Percentiles rank a stretch among this genome's conserved stretches.
Evolutionary conservation across 2,329 filamentous ascomycete genomes (phyloP).

Genomic region (Periconia digitata): DNA sequence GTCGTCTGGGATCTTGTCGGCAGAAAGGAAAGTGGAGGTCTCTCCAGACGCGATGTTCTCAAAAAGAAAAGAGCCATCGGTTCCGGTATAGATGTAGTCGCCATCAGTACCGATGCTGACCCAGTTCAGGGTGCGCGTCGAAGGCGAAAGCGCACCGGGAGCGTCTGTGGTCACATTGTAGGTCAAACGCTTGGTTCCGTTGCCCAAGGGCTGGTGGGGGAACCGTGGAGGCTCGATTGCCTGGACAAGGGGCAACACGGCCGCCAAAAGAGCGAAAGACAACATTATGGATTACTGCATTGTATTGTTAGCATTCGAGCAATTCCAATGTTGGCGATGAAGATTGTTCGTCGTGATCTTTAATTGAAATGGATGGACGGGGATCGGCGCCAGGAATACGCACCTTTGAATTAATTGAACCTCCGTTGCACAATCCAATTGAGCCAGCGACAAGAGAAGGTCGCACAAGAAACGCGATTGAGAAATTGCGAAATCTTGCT

Average conservation of each 20-base stretch:
- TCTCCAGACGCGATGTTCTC: conserved; percentile 63
- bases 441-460: not conserved
- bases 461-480: conserved; percentile 2
- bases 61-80: conserved; percentile 59
- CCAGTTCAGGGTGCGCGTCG: conserved; percentile 57
- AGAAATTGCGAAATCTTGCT: not conserved
- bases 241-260: conserved; percentile 28
- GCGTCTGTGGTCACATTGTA: conserved; percentile 62
- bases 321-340: not conserved
- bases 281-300: conserved; percentile 22
- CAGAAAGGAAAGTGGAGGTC: conserved; percentile 59
- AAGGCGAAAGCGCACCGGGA: conserved; percentile 44
- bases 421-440: not conserved
- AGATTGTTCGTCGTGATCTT: not conserved
- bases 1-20: conserved; percentile 58
- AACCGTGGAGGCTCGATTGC: conserved; percentile 54
- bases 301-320: not conserved
- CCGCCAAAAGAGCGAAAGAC: conserved; percentile 28
- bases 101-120: conserved; percentile 62
- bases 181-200: conserved; percentile 58
- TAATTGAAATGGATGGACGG: not conserved
- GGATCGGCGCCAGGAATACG: not conserved
- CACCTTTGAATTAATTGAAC: conserved; percentile 1
- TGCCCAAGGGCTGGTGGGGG: conserved; percentile 58
- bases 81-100: conserved; percentile 58